A percentile compares a stretch with the other conserved stretches of the same genome.
Conservation (phyloP, 1,284 basidiomycete species). For the Mycosarcoma maydis region DNA sequence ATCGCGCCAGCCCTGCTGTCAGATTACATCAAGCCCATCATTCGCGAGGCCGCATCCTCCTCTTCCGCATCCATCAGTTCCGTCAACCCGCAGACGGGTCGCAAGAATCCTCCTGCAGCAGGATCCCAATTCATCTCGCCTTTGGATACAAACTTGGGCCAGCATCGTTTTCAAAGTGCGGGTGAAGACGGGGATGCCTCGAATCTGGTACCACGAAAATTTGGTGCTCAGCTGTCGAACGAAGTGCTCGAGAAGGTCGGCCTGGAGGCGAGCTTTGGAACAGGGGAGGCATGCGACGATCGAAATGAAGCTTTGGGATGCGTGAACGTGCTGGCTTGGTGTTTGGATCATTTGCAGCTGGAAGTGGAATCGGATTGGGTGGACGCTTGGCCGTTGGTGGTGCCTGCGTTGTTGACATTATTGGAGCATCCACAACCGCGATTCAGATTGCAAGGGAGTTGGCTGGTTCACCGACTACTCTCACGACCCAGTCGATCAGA, state of each 20-base stretch:
- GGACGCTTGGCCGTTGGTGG: constrained; percentile 24
- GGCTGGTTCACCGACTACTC: constrained; percentile 10
- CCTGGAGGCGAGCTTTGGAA: too few species aligned
- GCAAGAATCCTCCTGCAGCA: constrained; percentile 8
- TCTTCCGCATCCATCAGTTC: constrained; percentile 11
- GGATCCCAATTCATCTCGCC: constrained; percentile 19
- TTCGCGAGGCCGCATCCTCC: constrained; percentile 16
- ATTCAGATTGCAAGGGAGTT: constrained; percentile 16
- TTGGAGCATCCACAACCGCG: constrained; percentile 35
- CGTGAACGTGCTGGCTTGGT: constrained; percentile 27
- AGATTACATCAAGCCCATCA: constrained; percentile 39
- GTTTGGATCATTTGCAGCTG: constrained; percentile 10
- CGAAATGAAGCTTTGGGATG: constrained; percentile 36
- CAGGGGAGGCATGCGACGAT: too few species aligned
- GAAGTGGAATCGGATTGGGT: constrained; percentile 25
- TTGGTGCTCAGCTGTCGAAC: too few species aligned
- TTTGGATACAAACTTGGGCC: constrained; percentile 20
- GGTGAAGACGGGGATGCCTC: constrained; percentile 18
- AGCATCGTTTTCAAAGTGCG: constrained; percentile 28
- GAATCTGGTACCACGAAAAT: constrained; percentile 11
- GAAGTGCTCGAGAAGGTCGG: too few species aligned
- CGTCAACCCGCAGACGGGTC: constrained; percentile 20
- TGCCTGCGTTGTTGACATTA: constrained; percentile 39
- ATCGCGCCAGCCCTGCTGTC: constrained; percentile 14
- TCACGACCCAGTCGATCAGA: neutral